Percentiles rank a stretch among this genome's conserved stretches.
phyloP scores from a whole-genome alignment of 768 basidiomycete genomes.

The Tephrocybe sp. region DNA sequence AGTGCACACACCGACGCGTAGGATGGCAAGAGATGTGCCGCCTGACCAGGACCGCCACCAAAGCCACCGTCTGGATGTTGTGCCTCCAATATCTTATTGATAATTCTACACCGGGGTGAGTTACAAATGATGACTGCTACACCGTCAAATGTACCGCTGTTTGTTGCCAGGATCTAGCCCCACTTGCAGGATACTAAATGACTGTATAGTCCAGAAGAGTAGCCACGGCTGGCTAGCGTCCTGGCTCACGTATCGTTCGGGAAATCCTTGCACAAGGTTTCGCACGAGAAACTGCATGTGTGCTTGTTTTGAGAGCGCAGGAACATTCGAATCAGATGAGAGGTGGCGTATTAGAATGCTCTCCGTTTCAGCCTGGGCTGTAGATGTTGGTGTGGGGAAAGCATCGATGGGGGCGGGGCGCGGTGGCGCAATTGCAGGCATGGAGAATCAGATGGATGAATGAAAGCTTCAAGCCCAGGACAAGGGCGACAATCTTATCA shows the following conservation, averaged over 20 bases:
- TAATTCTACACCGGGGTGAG: conserved; percentile 45
- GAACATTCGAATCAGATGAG: conserved; percentile 27
- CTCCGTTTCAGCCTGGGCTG: conserved; percentile 64
- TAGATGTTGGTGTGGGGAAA: conserved; percentile 62
- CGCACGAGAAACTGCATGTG: conserved; percentile 78
- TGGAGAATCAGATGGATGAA: conserved; percentile 18
- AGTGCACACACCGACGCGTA: conserved; percentile 86
- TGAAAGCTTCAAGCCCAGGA: conserved; percentile 6
- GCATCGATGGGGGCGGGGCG: conserved; percentile 49
- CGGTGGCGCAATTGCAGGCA: conserved; percentile 5
- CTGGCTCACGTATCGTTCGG: conserved; percentile 73
- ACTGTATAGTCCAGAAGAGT: conserved; percentile 88
- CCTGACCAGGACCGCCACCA: conserved; percentile 86
- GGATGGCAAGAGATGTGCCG: conserved; percentile 83
- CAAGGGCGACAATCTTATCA: conserved; percentile 1
- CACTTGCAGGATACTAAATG: conserved; percentile 76
- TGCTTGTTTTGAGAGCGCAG: conserved; percentile 52
- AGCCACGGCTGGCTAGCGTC: conserved; percentile 97
- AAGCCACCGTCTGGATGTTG: conserved; percentile 91
- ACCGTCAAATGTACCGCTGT: conserved; percentile 48
- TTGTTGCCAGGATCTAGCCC: conserved; percentile 75
- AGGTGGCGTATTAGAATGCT: conserved; percentile 54
- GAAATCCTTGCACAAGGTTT: conserved; percentile 76
- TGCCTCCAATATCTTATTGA: conserved; percentile 76
- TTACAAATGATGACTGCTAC: not conserved